Evolutionary conservation across 2,329 filamentous ascomycete genomes (phyloP).

Genomic region (Alternaria ethzedia): DNA sequence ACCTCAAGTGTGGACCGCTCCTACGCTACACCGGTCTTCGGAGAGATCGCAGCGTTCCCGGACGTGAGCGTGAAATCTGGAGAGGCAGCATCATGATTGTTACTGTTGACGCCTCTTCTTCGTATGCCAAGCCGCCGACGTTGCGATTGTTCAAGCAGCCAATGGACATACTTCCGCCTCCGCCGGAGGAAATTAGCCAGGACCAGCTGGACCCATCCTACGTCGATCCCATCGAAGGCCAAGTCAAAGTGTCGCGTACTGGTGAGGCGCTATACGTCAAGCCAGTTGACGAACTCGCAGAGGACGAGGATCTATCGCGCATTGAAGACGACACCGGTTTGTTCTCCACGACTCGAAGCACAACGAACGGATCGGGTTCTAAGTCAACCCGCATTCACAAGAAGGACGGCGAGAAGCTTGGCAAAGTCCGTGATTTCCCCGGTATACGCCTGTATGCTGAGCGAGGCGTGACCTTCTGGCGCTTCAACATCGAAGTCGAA

Average conservation of each 20-base stretch:
- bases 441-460: constrained; percentile 85
- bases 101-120: constrained; percentile 81
- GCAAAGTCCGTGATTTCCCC: constrained; percentile 81
- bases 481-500: constrained; percentile 94
- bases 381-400: constrained; percentile 57
- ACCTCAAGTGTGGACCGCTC: constrained; percentile 88
- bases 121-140: constrained; percentile 77
- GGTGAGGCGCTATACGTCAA: constrained; percentile 88
- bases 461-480: constrained; percentile 92
- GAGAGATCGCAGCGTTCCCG: constrained; percentile 57
- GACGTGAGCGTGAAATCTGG: constrained; percentile 78
- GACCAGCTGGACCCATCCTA: constrained; percentile 76
- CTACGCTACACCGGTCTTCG: constrained; percentile 88
- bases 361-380: constrained; percentile 43
- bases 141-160: constrained; percentile 87
- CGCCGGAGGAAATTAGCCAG: constrained; percentile 71
- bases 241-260: constrained; percentile 82
- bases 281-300: constrained; percentile 84
- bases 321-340: constrained; percentile 82
- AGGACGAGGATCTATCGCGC: constrained; percentile 77
- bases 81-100: constrained; percentile 95
- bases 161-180: constrained; percentile 79
- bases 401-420: constrained; percentile 79
- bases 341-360: constrained; percentile 71
- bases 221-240: constrained; percentile 86